Evolutionary conservation across 768 basidiomycete genomes (phyloP).

Genomic region (Suillus paluster): DNA sequence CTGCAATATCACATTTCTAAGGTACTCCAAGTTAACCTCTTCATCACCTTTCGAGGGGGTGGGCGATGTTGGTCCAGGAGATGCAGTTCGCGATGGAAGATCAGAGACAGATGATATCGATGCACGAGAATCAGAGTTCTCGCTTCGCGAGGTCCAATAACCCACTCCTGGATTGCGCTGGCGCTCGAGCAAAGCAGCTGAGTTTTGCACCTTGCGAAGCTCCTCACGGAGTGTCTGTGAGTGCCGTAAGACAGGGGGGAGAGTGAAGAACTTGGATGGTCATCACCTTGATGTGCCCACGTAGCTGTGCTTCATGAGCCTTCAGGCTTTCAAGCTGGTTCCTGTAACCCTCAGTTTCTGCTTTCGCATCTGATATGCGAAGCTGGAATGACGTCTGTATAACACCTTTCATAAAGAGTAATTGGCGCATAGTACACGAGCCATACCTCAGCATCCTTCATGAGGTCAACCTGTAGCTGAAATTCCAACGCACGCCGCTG

Average conservation of each 20-base stretch:
- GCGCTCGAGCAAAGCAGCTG: slow-evolving; percentile 85
- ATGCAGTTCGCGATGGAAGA: slow-evolving; percentile 39
- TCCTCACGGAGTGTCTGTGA: slow-evolving; percentile 88
- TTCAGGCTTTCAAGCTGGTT: slow-evolving; percentile 76
- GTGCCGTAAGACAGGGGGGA: slow-evolving; percentile 12
- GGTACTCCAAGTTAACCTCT: slow-evolving; percentile 93
- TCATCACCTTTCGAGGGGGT: slow-evolving; percentile 63
- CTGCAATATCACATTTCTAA: slow-evolving; percentile 94
- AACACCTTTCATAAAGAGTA: slow-evolving; percentile 22
- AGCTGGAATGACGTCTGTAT: slow-evolving; percentile 47
- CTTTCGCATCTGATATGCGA: slow-evolving; percentile 51
- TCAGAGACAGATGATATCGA: slow-evolving; percentile 50
- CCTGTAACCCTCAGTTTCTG: slow-evolving; percentile 58
- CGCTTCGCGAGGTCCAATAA: slow-evolving; percentile 73
- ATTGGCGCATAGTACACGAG: slow-evolving; percentile 2
- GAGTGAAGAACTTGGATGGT: not conserved
- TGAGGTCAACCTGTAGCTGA: slow-evolving; percentile 49
- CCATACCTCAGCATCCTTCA: slow-evolving; percentile 67
- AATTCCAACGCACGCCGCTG: slow-evolving; percentile 62
- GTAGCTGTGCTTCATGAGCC: slow-evolving; percentile 69
- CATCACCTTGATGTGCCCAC: slow-evolving; percentile 76
- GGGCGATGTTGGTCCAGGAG: slow-evolving; percentile 39
- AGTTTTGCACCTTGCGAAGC: slow-evolving; percentile 92
- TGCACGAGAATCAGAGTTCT: slow-evolving; percentile 37
- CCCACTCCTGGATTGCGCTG: slow-evolving; percentile 94